These are phyloP conservation scores for Candida multigemmis DNA, from an alignment of 805 yeast genomes.

Conservation along the genomic window DNA sequence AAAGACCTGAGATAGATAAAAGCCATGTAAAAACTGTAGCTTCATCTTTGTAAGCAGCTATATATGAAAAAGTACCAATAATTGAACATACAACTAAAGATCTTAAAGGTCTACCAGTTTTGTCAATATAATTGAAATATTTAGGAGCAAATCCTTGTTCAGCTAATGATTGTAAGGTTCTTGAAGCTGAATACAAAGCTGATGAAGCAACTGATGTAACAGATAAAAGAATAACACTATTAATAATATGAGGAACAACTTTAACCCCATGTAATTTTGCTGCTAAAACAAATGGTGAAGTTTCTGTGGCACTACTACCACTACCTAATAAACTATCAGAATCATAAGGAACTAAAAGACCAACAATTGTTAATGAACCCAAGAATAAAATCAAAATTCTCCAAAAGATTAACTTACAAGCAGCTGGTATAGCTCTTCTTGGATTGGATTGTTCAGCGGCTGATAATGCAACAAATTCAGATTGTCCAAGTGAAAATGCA, in stretches of 20 bases:
- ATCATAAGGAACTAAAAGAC: slow-evolving; percentile 43
- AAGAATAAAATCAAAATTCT: slow-evolving; percentile 33
- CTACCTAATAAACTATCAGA: slow-evolving; percentile 35
- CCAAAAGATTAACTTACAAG: slow-evolving; percentile 35
- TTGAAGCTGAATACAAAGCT: slow-evolving; percentile 60
- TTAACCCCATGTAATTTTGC: slow-evolving; percentile 51
- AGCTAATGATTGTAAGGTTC: slow-evolving; percentile 60
- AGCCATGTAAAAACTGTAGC: slow-evolving; percentile 30
- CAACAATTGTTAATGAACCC: slow-evolving; percentile 21
- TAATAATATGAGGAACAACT: slow-evolving; percentile 65
- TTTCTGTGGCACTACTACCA: slow-evolving; percentile 39
- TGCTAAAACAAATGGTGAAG: slow-evolving; percentile 73
- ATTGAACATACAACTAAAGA: slow-evolving; percentile 22
- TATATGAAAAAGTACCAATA: slow-evolving; percentile 24
- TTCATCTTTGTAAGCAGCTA: slow-evolving; percentile 24
- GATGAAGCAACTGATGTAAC: slow-evolving; percentile 74
- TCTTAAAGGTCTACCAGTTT: slow-evolving; percentile 32
- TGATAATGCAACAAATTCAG: slow-evolving; percentile 27
- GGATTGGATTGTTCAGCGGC: slow-evolving; percentile 34
- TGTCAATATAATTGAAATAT: slow-evolving; percentile 30
- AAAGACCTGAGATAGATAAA: slow-evolving; percentile 30
- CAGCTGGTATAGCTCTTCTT: slow-evolving; percentile 27
- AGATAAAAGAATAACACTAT: slow-evolving; percentile 64
- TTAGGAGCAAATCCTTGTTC: slow-evolving; percentile 63
- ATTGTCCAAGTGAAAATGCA: slow-evolving; percentile 24